Conservation (phyloP, 495 filamentous ascomycete species). For the Aspergillus saccharolyticus region DNA sequence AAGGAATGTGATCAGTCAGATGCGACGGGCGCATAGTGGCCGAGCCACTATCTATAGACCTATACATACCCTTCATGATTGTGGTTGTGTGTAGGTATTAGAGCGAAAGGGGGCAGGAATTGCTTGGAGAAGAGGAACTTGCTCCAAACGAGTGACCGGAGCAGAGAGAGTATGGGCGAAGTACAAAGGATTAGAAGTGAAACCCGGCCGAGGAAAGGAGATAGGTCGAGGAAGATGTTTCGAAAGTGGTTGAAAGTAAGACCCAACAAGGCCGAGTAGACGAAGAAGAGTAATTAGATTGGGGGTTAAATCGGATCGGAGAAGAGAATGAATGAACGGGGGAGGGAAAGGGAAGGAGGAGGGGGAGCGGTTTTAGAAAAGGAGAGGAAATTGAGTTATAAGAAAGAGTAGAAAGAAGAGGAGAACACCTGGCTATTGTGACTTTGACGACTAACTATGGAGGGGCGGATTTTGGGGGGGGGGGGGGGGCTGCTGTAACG, state of each 20-base stretch:
- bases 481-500: neutral
- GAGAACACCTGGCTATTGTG: slow-evolving; percentile 26
- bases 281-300: slow-evolving; percentile 1
- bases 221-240: neutral
- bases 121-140: slow-evolving; percentile 19
- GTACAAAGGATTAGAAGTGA: neutral
- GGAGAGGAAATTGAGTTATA: slow-evolving; percentile 3
- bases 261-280: neutral
- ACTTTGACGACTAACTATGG: neutral
- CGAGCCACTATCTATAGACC: neutral
- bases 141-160: slow-evolving; percentile 11
- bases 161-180: slow-evolving; percentile 3
- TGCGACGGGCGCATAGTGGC: neutral
- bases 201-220: neutral
- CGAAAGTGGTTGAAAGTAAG: neutral
- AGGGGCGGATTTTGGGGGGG: neutral
- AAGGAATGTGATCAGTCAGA: slow-evolving; percentile 19
- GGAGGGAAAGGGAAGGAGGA: slow-evolving; percentile 8
- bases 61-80: slow-evolving; percentile 22
- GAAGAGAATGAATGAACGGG: slow-evolving; percentile 12
- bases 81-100: slow-evolving; percentile 2
- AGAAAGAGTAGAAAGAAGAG: slow-evolving; percentile 10
- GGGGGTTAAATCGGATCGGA: slow-evolving; percentile 2
- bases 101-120: slow-evolving; percentile 4
- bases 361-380: slow-evolving; percentile 11